A percentile compares a stretch with the other conserved stretches of the same genome.
phyloP scores from a whole-genome alignment of 805 yeast species.

The Myxozyma melibiosi region DNA sequence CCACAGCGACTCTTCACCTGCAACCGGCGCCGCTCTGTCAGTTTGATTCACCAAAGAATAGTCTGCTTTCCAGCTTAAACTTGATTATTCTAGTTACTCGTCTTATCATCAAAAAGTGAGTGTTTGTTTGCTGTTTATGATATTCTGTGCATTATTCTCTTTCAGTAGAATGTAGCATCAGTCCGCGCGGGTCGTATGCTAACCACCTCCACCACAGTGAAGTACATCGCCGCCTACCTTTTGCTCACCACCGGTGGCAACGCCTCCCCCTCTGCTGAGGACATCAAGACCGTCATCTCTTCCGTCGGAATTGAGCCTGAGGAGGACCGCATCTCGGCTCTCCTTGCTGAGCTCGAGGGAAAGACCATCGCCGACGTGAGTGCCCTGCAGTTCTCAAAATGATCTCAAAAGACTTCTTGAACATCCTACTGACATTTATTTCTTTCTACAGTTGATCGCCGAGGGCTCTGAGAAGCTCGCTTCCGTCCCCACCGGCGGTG shows the following conservation, averaged over 20 bases:
- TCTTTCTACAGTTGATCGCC: slow-evolving; percentile 63
- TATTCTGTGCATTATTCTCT: neutral
- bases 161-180: neutral
- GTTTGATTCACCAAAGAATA: slow-evolving; percentile 59
- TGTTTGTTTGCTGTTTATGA: neutral
- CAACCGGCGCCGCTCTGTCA: slow-evolving; percentile 11
- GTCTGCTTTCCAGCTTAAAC: slow-evolving; percentile 78
- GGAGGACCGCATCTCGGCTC: slow-evolving; percentile 77
- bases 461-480: slow-evolving; percentile 96
- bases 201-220: slow-evolving; percentile 53
- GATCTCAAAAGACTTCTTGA: neutral
- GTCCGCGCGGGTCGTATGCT: neutral
- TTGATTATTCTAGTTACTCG: slow-evolving; percentile 64
- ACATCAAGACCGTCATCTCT: slow-evolving; percentile 83
- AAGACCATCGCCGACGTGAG: slow-evolving; percentile 71
- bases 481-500: slow-evolving; percentile 97
- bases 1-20: neutral
- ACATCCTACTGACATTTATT: neutral
- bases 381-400: neutral
- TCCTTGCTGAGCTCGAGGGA: slow-evolving; percentile 88
- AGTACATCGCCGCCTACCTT: slow-evolving; percentile 99
- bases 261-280: slow-evolving; percentile 90
- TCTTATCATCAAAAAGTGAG: slow-evolving; percentile 13
- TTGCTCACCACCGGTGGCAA: slow-evolving; percentile 97
- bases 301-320: slow-evolving; percentile 97